Base-by-base conservation (phyloP, 176 grass and related monocot genomes). In the Chloris gayana region DNA sequence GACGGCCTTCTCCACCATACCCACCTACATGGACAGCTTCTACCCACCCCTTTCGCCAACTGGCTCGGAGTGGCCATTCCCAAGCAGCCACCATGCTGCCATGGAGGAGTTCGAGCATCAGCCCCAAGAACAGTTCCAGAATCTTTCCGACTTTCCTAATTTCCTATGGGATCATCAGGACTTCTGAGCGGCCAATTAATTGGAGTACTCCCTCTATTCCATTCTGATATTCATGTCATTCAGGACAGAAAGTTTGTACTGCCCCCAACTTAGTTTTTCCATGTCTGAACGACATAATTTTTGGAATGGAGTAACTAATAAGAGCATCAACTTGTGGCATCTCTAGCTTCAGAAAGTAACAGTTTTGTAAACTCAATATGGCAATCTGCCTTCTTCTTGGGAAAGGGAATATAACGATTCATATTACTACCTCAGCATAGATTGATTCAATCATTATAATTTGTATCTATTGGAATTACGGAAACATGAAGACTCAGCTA, bases 41-140 rank as follows among this genome's bases (percentile, higher is more conserved):
- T 65, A n/a, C 54, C 38, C 63, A 31, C 82, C 85, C 34, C 33
- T 60, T 37, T 64, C 82, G 13, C 75, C 75, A 34, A 58, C 54
- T 1, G 77, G 10, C 26, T 74, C 57, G 22, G 78, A 72, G 1
- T 87, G 56, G 81, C 87, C 54, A 44, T 18, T 82, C 9, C 59
- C 73, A 6, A 79, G 77, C 73, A 59, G 67, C 65, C 31, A 64
- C 32, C 62, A 31, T 30, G 31, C 14, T 62, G 67, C 69, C 76
- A 75, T 82, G 88, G 86, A 88, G 88, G 86, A 88, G 11, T 65
- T 84, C 4, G 81, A 80, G 39, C 3, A 34, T 6, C 79, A 37
- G 35, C 7, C 7, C 35, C 35, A 37, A 5, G 35, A 37, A 6
- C 35, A 37, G 35, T 82, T 62, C 51, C 76, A 5, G n/a, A 79